A percentile compares a stretch with the other conserved stretches of the same genome.
Evolutionary conservation across 2,329 filamentous ascomycete genomes (phyloP).

Genomic region (Dryadomyces quercivorus): DNA sequence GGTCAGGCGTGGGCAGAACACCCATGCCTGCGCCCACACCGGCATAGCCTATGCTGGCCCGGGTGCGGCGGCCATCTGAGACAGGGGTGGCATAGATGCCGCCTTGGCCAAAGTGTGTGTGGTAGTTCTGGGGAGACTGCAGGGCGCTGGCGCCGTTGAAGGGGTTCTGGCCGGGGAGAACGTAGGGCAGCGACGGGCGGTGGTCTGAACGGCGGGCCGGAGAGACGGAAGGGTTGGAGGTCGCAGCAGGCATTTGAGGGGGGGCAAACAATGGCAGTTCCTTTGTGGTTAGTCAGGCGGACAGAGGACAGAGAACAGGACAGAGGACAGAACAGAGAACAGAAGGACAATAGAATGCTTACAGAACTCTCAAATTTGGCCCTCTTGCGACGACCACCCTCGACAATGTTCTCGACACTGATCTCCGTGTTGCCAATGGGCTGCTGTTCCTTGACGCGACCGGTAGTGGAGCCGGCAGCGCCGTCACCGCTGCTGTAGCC

Average conservation of each 20-base stretch:
- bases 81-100: constrained; percentile 51
- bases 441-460: constrained; percentile 64
- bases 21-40: constrained; percentile 27
- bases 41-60: constrained; percentile 48
- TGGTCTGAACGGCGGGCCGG: constrained; percentile 71
- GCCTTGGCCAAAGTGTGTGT: constrained; percentile 38
- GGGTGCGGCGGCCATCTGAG: constrained; percentile 51
- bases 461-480: constrained; percentile 62
- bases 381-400: constrained; percentile 88
- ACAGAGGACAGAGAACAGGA: constrained; percentile 2
- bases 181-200: constrained; percentile 62
- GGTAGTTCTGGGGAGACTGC: constrained; percentile 73
- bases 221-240: constrained; percentile 96
- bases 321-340: constrained; percentile 5
- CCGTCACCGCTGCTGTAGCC: constrained; percentile 84
- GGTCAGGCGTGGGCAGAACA: constrained; percentile 83
- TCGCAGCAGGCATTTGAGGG: constrained; percentile 81
- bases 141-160: constrained; percentile 67
- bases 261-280: constrained; percentile 92
- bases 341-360: constrained; percentile 29
- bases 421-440: constrained; percentile 84
- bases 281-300: constrained; percentile 31
- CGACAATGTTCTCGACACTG: constrained; percentile 94
- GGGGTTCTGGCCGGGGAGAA: constrained; percentile 63
- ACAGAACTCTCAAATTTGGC: constrained; percentile 96